Conservation (phyloP, 495 filamentous ascomycete species). For the Aspergillus panamensis region DNA sequence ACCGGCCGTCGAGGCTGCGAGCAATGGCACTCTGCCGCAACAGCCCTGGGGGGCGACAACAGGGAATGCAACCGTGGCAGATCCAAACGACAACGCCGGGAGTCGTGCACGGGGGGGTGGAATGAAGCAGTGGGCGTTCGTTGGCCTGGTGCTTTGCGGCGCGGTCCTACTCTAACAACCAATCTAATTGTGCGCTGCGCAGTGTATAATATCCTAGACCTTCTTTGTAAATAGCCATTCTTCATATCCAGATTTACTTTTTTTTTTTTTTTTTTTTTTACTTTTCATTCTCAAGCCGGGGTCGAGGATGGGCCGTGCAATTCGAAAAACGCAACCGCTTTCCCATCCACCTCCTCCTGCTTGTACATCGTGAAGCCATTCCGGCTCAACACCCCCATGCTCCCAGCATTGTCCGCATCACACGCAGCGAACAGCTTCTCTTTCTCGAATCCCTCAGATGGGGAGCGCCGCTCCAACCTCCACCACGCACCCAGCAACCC, state of each 20-base stretch:
- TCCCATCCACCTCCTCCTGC: neutral
- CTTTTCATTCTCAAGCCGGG: too few relatives aligned
- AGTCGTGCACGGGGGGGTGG: neutral
- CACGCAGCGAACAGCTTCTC: neutral
- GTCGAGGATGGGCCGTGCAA: neutral
- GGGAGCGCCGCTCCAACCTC: neutral
- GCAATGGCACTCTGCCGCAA: slow-evolving; percentile 11
- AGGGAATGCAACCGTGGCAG: neutral
- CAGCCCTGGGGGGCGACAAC: slow-evolving; percentile 11
- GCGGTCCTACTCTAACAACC: neutral
- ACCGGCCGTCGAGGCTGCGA: slow-evolving; percentile 12
- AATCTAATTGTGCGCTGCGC: too few relatives aligned
- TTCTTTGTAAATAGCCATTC: too few relatives aligned
- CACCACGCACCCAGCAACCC: neutral
- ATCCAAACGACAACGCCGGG: neutral
- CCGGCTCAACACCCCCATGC: neutral
- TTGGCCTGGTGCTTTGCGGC: slow-evolving; percentile 6
- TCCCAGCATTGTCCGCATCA: neutral
- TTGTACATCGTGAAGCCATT: neutral
- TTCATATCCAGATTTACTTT: too few relatives aligned
- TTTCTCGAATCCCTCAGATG: neutral
- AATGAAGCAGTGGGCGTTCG: slow-evolving; percentile 1
- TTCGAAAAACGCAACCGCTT: neutral
- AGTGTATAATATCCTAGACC: neutral
- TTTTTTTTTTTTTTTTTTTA: too few relatives aligned